These are phyloP conservation scores for Adenanthera pavonina DNA, from an alignment of 306 rosid genomes.

Conservation along the genomic window DNA sequence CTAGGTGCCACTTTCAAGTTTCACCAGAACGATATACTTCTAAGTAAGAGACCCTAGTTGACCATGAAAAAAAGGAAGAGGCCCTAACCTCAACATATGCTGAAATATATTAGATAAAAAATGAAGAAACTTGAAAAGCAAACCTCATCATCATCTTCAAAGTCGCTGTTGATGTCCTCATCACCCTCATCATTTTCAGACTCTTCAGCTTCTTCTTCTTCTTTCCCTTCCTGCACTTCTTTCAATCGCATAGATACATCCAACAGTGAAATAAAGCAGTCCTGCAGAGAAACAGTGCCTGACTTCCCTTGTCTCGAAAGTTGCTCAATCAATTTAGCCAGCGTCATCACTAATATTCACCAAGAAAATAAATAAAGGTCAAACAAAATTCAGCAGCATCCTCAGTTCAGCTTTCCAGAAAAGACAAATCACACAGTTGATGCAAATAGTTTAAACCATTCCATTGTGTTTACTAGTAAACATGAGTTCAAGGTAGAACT, in stretches of 20 bases:
- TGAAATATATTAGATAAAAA: conserved; percentile 18
- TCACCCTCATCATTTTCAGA: conserved; percentile 52
- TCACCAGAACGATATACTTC: not conserved
- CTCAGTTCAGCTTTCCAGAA: not conserved
- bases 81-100: not conserved
- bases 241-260: conserved; percentile 64
- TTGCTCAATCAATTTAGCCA: conserved; percentile 70
- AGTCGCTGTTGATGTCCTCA: conserved; percentile 52
- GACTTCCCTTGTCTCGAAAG: conserved; percentile 63
- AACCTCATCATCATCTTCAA: conserved; percentile 77
- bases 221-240: conserved; percentile 59
- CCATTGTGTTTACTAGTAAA: conserved; percentile 6
- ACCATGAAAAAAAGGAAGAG: not conserved
- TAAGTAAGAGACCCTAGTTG: not conserved
- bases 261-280: conserved; percentile 70
- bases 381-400: not conserved
- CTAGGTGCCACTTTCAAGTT: conserved; percentile 5
- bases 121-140: conserved; percentile 34
- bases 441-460: conserved; percentile 24
- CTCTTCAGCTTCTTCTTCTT: conserved; percentile 54
- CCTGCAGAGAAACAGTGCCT: conserved; percentile 48
- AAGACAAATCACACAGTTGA: not conserved
- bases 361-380: conserved; percentile 14
- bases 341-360: conserved; percentile 67
- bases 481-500: conserved; percentile 10